Conservation (phyloP, 2,329 filamentous ascomycete genomes). For the Arthrobotrys sinensis region DNA sequence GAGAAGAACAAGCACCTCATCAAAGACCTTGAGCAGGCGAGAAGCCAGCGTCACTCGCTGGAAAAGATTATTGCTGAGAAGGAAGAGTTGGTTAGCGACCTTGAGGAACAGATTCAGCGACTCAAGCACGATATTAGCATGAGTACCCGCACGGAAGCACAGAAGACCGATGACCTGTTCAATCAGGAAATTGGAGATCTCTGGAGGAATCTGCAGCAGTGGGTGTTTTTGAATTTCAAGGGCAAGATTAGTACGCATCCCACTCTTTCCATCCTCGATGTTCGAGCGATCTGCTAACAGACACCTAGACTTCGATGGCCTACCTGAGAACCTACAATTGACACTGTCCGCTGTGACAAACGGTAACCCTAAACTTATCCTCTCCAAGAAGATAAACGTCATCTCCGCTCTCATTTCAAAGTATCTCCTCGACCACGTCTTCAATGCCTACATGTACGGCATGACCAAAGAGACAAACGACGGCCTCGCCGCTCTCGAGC, state of each 20-base stretch:
- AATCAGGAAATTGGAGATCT: conserved; percentile 58
- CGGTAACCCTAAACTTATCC: conserved; percentile 50
- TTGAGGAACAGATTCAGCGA: conserved; percentile 56
- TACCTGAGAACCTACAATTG: conserved; percentile 43
- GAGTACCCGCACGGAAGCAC: conserved; percentile 57
- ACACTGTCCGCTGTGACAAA: conserved; percentile 46
- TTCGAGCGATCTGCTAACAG: background rate
- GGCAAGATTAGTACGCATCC: conserved; percentile 54
- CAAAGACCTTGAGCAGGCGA: conserved; percentile 53
- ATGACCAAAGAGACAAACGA: conserved; percentile 59
- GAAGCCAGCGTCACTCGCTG: conserved; percentile 56
- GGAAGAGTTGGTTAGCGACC: conserved; percentile 49
- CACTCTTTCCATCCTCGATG: background rate
- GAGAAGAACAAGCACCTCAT: conserved; percentile 61
- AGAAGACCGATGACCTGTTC: conserved; percentile 60
- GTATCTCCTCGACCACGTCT: conserved; percentile 41
- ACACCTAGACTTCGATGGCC: conserved; percentile 44
- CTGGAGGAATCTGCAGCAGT: conserved; percentile 57
- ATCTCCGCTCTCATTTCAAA: conserved; percentile 50
- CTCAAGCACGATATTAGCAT: conserved; percentile 60
- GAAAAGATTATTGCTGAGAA: conserved; percentile 61
- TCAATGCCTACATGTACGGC: conserved; percentile 57
- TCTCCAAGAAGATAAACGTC: conserved; percentile 43
- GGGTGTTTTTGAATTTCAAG: conserved; percentile 59
- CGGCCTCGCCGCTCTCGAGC: conserved; percentile 48